phyloP scores from a whole-genome alignment of 1,284 basidiomycete species.

The Austropuccinia psidii region DNA sequence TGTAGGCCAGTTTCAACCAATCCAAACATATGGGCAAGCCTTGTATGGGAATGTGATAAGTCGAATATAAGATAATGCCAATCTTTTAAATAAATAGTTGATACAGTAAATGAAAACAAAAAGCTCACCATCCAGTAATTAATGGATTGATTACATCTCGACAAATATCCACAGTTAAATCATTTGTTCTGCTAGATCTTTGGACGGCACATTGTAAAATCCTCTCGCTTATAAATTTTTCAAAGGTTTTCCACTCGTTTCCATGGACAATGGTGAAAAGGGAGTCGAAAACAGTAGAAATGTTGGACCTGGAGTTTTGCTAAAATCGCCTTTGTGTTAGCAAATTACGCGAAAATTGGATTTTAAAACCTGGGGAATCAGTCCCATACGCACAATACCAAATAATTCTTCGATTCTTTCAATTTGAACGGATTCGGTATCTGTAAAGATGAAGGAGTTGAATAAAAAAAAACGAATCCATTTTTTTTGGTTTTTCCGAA shows the following conservation, averaged over 20 bases:
- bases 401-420: constrained; percentile 25
- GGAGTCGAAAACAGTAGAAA: constrained; percentile 6
- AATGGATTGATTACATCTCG: constrained; percentile 30
- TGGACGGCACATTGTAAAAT: constrained; percentile 21
- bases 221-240: constrained; percentile 2
- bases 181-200: background rate
- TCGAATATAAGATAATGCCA: too few species aligned
- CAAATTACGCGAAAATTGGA: too few species aligned
- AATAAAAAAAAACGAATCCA: background rate
- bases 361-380: too few species aligned
- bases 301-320: constrained; percentile 10
- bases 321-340: background rate
- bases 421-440: constrained; percentile 19
- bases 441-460: background rate
- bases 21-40: constrained; percentile 31
- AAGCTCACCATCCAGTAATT: constrained; percentile 22
- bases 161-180: constrained; percentile 23
- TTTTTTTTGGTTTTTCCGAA: too few species aligned
- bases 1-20: constrained; percentile 31
- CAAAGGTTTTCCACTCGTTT: constrained; percentile 6
- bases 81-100: too few species aligned
- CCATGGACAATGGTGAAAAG: background rate
- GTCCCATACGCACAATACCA: constrained; percentile 19
- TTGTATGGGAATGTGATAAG: too few species aligned
- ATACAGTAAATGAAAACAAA: background rate